Conservation (phyloP, 306 rosid species). For the Vicia sativa region DNA sequence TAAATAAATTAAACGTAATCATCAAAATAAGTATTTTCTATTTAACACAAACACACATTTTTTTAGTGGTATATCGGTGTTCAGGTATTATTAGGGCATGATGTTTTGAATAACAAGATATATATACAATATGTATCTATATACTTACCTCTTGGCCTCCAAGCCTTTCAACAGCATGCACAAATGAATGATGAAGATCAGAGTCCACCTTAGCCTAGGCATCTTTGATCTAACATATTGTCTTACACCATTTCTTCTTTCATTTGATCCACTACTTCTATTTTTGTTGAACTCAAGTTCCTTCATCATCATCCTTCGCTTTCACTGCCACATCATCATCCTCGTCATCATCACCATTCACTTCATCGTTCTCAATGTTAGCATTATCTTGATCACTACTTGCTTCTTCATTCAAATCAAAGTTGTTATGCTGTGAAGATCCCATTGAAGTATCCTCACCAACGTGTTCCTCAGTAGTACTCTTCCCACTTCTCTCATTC, state of each 20-base stretch:
- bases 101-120: too few species aligned
- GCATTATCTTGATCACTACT: constrained; percentile 30
- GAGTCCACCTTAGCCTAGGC: constrained; percentile 93
- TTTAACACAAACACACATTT: too few species aligned
- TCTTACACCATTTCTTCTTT: constrained; percentile 53
- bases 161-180: constrained; percentile 73
- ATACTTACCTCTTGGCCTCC: constrained; percentile 88
- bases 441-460: constrained; percentile 45
- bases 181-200: constrained; percentile 78
- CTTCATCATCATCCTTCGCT: constrained; percentile 16
- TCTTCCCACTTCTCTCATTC: constrained; percentile 33
- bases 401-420: constrained; percentile 73
- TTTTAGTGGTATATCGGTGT: too few species aligned
- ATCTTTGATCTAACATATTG: constrained; percentile 75
- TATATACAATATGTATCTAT: neutral
- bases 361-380: neutral
- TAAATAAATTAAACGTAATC: too few species aligned
- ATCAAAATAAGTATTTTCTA: too few species aligned
- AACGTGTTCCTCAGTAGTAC: neutral
- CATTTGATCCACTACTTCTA: constrained; percentile 38
- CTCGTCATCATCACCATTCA: neutral
- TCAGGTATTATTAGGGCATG: too few species aligned
- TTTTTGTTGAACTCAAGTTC: constrained; percentile 14
- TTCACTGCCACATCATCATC: neutral
- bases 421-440: constrained; percentile 54